Base-by-base conservation (phyloP, 2,329 filamentous ascomycete genomes). In the Aspergillus fumigatus region DNA sequence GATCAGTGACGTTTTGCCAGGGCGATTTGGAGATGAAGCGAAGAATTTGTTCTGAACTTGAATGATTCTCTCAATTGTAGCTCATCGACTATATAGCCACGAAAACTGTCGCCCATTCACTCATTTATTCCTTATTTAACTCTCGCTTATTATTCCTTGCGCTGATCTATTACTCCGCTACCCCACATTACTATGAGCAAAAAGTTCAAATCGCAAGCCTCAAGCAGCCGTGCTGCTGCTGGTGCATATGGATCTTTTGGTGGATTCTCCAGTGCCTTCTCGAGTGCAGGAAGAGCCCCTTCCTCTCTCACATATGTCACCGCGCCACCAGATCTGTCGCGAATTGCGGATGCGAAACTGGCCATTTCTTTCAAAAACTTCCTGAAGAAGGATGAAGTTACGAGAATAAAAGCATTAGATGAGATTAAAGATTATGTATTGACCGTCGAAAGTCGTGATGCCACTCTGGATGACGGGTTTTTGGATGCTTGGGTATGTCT, bases 311-410 rank as follows among this genome's bases (percentile, higher is more conserved):
- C 92, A 48, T 97, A 96, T 76, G 84, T 97, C 52, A 82, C 89
- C 53, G 92, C 96, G 67, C 90, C 91, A 9, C 89, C 90, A 50
- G 88, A 96, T 67, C 84, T 96, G 63, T 85, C 86, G 35, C 78
- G 78, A 47, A 85, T 99, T 58, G 88, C 86, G 48, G 87, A 96
- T 65, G 83, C 92, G 7, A 89, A 94, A 67, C 80, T 93, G 40
- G 85, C 93, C 40, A 92, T 97, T 14, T 85, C 87, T n/a, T 90
- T 97, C 77, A 96, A 97, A 75, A 96, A 95, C 65, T 76, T 97
- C 3, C 82, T 87, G 51, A 99, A 97, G 77, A 96, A 94, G 75
- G 93, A 97, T 76, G 88, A 87, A 67, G 96, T 86, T 10, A 99
- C 94, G 40, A 96, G 96, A 71, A 82, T 88, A 7, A 96, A 93